A percentile compares a stretch with the other conserved stretches of the same genome.
Evolutionary conservation across 164 flowering plant species (phyloP).

Genomic region (Piper betle): DNA sequence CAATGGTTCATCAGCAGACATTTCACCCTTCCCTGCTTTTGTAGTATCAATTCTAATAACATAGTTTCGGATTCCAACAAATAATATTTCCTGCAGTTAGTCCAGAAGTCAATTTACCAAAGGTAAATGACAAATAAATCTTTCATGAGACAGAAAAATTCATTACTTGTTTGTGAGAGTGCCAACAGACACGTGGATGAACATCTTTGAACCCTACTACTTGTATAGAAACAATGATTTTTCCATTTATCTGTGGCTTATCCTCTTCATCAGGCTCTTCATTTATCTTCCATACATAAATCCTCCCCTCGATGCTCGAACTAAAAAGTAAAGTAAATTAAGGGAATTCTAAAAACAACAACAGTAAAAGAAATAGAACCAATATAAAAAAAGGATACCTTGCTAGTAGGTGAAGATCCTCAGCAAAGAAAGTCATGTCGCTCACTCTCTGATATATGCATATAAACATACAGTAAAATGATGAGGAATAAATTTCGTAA

Average conservation of each 20-base stretch:
- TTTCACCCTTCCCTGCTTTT: slow-evolving; percentile 64
- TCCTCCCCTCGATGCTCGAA: slow-evolving; percentile 72
- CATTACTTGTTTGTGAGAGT: slow-evolving; percentile 85
- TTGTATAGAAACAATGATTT: slow-evolving; percentile 48
- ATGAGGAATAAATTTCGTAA: too few relatives aligned
- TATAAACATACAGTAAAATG: background rate
- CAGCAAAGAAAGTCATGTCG: slow-evolving; percentile 97
- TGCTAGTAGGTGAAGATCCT: slow-evolving; percentile 91
- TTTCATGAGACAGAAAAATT: too few relatives aligned
- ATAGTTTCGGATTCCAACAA: slow-evolving; percentile 69
- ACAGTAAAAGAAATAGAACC: background rate
- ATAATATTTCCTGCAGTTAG: slow-evolving; percentile 61
- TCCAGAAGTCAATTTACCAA: background rate
- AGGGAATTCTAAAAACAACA: background rate
- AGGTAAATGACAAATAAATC: too few relatives aligned
- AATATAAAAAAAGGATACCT: slow-evolving; percentile 34
- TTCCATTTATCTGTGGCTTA: slow-evolving; percentile 71
- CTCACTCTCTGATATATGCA: slow-evolving; percentile 64
- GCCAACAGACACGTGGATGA: slow-evolving; percentile 95
- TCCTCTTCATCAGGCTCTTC: slow-evolving; percentile 83
- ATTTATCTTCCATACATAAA: slow-evolving; percentile 81
- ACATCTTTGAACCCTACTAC: slow-evolving; percentile 50
- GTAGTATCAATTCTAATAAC: slow-evolving; percentile 76
- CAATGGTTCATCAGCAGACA: slow-evolving; percentile 62
- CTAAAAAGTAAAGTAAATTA: slow-evolving; percentile 25